Conservation (phyloP, 306 rosid genomes). For the Prunus davidiana region DNA sequence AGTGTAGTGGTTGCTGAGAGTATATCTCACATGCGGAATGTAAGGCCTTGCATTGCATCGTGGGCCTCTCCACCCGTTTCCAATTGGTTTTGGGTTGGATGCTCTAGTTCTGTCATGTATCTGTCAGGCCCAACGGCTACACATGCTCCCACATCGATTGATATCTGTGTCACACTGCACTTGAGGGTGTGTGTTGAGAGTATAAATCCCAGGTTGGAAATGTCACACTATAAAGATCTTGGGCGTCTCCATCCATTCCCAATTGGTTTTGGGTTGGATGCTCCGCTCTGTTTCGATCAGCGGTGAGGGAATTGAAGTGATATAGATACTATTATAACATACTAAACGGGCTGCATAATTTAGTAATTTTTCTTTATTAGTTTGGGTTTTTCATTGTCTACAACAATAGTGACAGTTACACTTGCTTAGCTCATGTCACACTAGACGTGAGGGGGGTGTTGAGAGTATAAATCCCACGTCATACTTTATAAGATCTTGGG, state of each 20-base stretch:
- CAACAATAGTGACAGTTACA: neutral
- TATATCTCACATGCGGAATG: neutral
- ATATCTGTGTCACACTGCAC: no score
- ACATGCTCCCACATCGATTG: neutral
- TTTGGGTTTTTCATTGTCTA: neutral
- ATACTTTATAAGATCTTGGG: neutral
- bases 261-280: neutral
- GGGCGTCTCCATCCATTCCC: neutral
- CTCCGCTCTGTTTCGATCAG: neutral
- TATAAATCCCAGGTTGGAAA: neutral
- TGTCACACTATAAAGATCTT: neutral
- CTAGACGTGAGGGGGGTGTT: neutral
- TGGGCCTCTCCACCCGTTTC: neutral
- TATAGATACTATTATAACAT: neutral
- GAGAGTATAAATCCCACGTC: neutral
- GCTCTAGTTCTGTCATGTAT: neutral
- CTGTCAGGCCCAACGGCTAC: neutral
- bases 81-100: neutral
- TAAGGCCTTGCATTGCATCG: neutral
- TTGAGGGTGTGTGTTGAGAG: neutral
- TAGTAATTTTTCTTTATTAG: neutral
- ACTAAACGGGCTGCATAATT: neutral
- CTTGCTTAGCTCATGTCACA: no score
- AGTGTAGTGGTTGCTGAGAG: neutral
- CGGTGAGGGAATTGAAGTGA: neutral